These are phyloP conservation scores for Hevea brasiliensis DNA, from an alignment of 345 rosid species.

Conservation along the genomic window DNA sequence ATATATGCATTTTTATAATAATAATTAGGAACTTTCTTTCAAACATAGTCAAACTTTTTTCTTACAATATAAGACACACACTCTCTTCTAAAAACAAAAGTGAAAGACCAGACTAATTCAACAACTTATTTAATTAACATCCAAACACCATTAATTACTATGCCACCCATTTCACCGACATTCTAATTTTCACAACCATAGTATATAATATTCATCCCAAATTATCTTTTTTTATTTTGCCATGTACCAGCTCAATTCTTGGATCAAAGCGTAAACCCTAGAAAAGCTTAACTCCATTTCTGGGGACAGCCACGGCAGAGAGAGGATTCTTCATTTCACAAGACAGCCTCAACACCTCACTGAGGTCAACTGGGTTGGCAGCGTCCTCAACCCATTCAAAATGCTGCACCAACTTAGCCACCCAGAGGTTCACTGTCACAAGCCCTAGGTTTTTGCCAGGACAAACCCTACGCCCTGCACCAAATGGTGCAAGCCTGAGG, in stretches of 20 bases:
- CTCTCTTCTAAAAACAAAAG: background rate
- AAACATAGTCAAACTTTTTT: background rate
- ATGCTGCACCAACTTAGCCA: slow-evolving; percentile 41
- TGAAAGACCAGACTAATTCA: background rate
- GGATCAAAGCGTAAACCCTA: too few relatives aligned
- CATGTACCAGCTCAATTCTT: background rate
- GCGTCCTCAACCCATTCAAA: slow-evolving; percentile 46
- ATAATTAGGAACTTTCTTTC: background rate
- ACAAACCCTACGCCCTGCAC: slow-evolving; percentile 60
- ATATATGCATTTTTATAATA: too few relatives aligned
- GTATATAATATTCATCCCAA: too few relatives aligned
- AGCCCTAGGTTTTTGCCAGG: slow-evolving; percentile 54
- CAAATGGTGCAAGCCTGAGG: slow-evolving; percentile 57
- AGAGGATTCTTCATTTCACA: slow-evolving; percentile 57
- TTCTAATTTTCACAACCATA: background rate
- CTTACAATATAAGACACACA: background rate
- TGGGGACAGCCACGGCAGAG: slow-evolving; percentile 32
- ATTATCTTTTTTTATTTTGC: too few relatives aligned
- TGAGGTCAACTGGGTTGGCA: slow-evolving; percentile 36
- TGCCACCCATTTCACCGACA: background rate
- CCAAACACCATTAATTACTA: background rate
- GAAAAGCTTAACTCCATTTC: background rate
- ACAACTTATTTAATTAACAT: background rate
- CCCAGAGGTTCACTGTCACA: slow-evolving; percentile 44
- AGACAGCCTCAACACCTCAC: slow-evolving; percentile 42